Percentiles rank a stretch among this genome's conserved stretches.
phyloP scores from a whole-genome alignment of 169 alveolate species.

The Plasmodium gonderi region DNA sequence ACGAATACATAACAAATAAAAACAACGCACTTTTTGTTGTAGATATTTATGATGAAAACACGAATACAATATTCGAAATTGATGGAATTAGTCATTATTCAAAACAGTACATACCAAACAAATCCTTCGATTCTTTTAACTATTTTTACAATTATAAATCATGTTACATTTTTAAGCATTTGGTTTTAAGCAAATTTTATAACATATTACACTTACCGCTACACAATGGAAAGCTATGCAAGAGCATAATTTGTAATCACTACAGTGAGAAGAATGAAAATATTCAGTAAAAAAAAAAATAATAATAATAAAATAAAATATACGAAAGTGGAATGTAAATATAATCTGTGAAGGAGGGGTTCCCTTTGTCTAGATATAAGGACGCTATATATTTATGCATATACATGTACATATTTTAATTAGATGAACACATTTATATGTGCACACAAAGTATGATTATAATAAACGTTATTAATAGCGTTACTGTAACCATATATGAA shows the following conservation, averaged over 20 bases:
- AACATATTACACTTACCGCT: constrained; percentile 59
- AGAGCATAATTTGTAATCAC: constrained; percentile 21
- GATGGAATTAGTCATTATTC: constrained; percentile 64
- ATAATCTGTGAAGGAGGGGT: neutral
- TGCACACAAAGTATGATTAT: neutral
- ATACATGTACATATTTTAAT: no score
- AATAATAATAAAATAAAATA: no score
- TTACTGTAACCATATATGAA: neutral
- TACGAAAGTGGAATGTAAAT: neutral
- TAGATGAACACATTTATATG: neutral
- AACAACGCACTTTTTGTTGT: constrained; percentile 36
- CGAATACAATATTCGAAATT: constrained; percentile 70
- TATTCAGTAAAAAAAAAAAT: neutral
- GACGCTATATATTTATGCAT: neutral
- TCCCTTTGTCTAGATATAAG: neutral
- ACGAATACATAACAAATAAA: constrained; percentile 54
- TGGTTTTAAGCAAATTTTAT: constrained; percentile 35
- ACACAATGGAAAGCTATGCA: constrained; percentile 39
- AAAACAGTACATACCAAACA: constrained; percentile 49
- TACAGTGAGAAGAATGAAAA: neutral
- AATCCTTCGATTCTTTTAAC: neutral
- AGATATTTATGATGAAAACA: constrained; percentile 66
- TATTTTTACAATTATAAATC: constrained; percentile 71
- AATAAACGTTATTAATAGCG: neutral
- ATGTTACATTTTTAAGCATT: constrained; percentile 63